phyloP scores from a whole-genome alignment of 1,139 yeast genomes.

The Candida albicans region DNA sequence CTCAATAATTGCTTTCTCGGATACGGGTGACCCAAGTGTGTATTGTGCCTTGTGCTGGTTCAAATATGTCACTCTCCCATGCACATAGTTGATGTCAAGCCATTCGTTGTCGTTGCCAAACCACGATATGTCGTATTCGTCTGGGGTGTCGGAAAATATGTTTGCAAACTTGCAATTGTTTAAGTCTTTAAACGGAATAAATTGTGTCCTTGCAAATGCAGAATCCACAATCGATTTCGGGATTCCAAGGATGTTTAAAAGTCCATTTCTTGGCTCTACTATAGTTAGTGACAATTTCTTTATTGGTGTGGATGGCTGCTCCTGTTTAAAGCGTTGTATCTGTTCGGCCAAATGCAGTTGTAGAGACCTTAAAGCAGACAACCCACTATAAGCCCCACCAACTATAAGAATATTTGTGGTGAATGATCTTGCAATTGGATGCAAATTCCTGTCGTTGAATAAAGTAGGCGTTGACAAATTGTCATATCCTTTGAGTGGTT shows the following conservation, averaged over 20 bases:
- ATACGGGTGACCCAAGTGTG: conserved; percentile 13
- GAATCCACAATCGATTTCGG: conserved; percentile 49
- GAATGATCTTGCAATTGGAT: conserved; percentile 9
- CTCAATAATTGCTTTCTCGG: conserved; percentile 23
- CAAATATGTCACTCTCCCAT: conserved; percentile 39
- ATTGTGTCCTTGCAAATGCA: conserved; percentile 48
- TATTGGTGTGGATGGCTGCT: conserved; percentile 2
- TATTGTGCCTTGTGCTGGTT: conserved; percentile 27
- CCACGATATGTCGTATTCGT: conserved; percentile 7
- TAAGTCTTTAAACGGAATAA: conserved; percentile 32
- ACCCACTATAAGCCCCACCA: conserved; percentile 58
- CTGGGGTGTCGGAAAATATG: conserved; percentile 20
- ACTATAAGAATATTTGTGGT: conserved; percentile 42
- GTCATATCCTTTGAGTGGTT: background rate
- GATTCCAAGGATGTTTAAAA: conserved; percentile 51
- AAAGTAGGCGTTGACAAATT: background rate
- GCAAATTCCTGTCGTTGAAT: background rate
- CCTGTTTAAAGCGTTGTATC: conserved; percentile 1
- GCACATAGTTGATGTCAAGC: conserved; percentile 31
- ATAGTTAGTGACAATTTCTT: conserved; percentile 36
- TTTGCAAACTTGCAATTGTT: conserved; percentile 32
- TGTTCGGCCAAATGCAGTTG: conserved; percentile 17
- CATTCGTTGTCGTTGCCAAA: conserved; percentile 2
- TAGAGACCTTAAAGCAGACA: conserved; percentile 41
- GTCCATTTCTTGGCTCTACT: conserved; percentile 53